Conservation (phyloP, 2,329 filamentous ascomycete genomes). For the Neoarthrinium moseri region DNA sequence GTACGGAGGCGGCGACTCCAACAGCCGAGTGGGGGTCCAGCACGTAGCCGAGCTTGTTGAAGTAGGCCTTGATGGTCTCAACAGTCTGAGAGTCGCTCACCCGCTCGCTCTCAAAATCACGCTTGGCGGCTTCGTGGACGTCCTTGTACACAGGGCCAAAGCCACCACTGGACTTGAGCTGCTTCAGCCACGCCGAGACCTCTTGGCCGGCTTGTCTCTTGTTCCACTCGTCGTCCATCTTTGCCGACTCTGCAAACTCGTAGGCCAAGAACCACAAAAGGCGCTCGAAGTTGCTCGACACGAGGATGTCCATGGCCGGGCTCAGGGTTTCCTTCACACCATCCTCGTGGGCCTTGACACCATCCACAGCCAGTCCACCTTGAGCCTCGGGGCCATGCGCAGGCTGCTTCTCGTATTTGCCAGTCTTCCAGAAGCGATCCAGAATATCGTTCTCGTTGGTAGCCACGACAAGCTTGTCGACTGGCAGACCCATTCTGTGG, state of each 20-base stretch:
- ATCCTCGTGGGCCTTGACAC: slow-evolving; percentile 61
- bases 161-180: slow-evolving; percentile 77
- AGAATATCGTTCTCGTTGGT: slow-evolving; percentile 99
- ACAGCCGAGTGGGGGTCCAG: slow-evolving; percentile 93
- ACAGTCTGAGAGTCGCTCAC: slow-evolving; percentile 67
- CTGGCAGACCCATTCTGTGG: slow-evolving; percentile 81
- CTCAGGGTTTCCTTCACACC: slow-evolving; percentile 89
- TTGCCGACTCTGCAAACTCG: slow-evolving; percentile 58
- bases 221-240: slow-evolving; percentile 65
- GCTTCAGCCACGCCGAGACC: slow-evolving; percentile 74
- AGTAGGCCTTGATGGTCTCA: slow-evolving; percentile 60
- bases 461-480: slow-evolving; percentile 85
- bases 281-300: slow-evolving; percentile 95
- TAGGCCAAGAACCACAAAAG: slow-evolving; percentile 91
- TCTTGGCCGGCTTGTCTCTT: slow-evolving; percentile 71
- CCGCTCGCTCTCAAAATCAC: slow-evolving; percentile 78
- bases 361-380: slow-evolving; percentile 64
- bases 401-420: slow-evolving; percentile 83
- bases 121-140: slow-evolving; percentile 68
- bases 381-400: slow-evolving; percentile 56
- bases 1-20: slow-evolving; percentile 72
- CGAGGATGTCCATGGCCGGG: slow-evolving; percentile 96
- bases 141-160: slow-evolving; percentile 75
- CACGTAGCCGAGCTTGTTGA: slow-evolving; percentile 61
- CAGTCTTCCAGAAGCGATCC: slow-evolving; percentile 89